These are phyloP conservation scores for Aspergillus thermomutatus DNA, from an alignment of 2,329 filamentous ascomycete genomes.

Conservation along the genomic window DNA sequence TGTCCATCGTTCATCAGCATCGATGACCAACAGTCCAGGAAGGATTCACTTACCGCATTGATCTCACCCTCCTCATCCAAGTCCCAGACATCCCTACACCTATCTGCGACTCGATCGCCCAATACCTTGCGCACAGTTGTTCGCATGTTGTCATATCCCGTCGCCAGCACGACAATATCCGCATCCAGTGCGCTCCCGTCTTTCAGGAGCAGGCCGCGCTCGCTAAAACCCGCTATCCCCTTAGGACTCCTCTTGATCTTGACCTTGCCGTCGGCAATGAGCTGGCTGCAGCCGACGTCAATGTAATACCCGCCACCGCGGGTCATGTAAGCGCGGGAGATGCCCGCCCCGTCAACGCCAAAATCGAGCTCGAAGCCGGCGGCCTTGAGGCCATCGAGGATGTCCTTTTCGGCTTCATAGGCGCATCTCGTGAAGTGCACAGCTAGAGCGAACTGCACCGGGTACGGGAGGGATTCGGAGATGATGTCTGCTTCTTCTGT, in stretches of 20 bases:
- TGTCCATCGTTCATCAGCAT: background rate
- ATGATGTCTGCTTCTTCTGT: constrained; percentile 52
- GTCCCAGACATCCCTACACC: constrained; percentile 59
- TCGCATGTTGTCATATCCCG: constrained; percentile 66
- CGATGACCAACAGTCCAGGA: background rate
- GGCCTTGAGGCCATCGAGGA: constrained; percentile 44
- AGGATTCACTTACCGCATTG: constrained; percentile 37
- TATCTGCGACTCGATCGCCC: constrained; percentile 59
- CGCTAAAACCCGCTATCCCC: constrained; percentile 52
- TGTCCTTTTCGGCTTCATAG: constrained; percentile 40
- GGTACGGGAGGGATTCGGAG: constrained; percentile 45
- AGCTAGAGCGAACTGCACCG: constrained; percentile 46
- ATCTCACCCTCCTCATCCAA: constrained; percentile 56
- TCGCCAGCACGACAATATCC: constrained; percentile 63
- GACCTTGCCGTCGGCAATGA: constrained; percentile 58
- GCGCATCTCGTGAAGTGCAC: constrained; percentile 43
- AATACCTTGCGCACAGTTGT: constrained; percentile 60
- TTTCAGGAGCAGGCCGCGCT: constrained; percentile 45
- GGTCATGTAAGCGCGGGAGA: constrained; percentile 45
- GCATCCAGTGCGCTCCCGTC: constrained; percentile 58
- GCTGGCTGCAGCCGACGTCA: constrained; percentile 52
- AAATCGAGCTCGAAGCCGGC: constrained; percentile 46
- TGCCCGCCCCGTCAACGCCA: constrained; percentile 41
- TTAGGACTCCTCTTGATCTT: constrained; percentile 57
- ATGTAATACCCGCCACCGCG: constrained; percentile 59